phyloP scores from a whole-genome alignment of 208 protist species.

The Trichomonas tenax region DNA sequence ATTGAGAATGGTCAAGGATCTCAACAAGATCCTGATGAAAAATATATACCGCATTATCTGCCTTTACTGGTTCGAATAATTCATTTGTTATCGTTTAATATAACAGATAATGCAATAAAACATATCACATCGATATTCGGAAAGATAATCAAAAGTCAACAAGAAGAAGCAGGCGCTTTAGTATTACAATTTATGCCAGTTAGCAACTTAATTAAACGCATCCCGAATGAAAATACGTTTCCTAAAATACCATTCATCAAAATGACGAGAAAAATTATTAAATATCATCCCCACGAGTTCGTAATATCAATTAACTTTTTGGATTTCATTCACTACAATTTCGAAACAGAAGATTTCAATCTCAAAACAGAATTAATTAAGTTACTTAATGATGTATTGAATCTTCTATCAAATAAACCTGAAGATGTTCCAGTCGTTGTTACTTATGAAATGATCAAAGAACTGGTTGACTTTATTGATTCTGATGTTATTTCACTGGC shows the following conservation, averaged over 20 bases:
- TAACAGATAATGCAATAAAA: background rate
- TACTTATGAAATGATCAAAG: background rate
- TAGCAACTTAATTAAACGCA: background rate
- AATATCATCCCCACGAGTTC: background rate
- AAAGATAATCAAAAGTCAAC: background rate
- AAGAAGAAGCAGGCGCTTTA: background rate
- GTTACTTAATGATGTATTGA: background rate
- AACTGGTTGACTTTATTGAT: background rate
- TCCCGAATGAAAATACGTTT: background rate
- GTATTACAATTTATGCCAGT: background rate
- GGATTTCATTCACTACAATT: background rate
- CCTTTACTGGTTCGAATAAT: too few species aligned
- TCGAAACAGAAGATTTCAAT: background rate
- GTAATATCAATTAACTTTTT: background rate
- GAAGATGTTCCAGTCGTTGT: background rate
- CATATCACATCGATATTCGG: background rate
- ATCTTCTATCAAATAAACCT: background rate
- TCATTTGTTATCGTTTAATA: too few species aligned
- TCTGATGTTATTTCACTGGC: background rate
- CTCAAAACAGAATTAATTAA: background rate
- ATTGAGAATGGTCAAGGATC: too few species aligned
- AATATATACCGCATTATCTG: background rate
- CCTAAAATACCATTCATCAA: background rate
- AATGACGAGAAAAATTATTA: background rate
- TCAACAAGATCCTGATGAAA: too few species aligned